These are phyloP conservation scores for Linnemannia exigua DNA, from an alignment of 192 early-diverging fungal species.

Conservation along the genomic window DNA sequence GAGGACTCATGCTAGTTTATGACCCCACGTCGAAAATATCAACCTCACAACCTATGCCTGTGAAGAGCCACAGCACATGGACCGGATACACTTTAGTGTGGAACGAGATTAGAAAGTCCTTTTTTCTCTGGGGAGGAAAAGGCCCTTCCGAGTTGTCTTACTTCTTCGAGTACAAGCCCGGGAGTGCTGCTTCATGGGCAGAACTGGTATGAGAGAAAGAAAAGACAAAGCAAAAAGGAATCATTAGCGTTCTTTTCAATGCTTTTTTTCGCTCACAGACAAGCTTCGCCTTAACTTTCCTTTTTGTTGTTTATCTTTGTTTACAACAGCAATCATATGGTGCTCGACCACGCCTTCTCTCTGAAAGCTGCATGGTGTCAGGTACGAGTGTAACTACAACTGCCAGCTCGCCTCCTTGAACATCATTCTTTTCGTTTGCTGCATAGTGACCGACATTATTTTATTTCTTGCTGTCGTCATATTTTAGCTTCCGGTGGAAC, in stretches of 20 bases:
- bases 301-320: background rate
- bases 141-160: background rate
- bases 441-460: no score
- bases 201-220: background rate
- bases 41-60: background rate
- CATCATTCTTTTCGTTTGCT: no score
- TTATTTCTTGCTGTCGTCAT: no score
- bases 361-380: background rate
- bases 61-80: background rate
- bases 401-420: no score
- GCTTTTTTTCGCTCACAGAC: background rate
- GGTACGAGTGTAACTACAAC: background rate
- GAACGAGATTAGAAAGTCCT: background rate
- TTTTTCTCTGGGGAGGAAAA: background rate
- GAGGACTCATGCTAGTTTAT: background rate
- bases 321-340: background rate
- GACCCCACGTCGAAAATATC: background rate
- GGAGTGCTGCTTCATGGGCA: background rate
- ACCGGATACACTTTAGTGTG: background rate
- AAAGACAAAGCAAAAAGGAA: no score
- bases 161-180: background rate
- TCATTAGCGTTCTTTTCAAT: no score
- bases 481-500: background rate
- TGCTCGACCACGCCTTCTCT: background rate
- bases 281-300: background rate